Percentiles rank a stretch among this genome's conserved stretches.
phyloP scores from a whole-genome alignment of 78 protist genomes.

The Dictyostelium intermedium region DNA sequence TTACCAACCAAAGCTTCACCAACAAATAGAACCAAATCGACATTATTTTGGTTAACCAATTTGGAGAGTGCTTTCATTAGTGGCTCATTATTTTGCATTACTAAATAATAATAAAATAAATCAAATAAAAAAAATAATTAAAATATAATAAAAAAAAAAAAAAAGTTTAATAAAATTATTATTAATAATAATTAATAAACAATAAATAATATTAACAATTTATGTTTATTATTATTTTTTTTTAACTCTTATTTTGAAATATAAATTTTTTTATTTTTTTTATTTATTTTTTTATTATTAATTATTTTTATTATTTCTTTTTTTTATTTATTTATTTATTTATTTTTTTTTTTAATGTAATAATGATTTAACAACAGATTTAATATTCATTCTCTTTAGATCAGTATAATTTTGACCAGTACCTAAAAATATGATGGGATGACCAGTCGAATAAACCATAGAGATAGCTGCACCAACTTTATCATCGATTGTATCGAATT shows the following conservation, averaged over 20 bases:
- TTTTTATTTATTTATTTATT: neutral
- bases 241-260: too few relatives aligned
- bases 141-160: too few relatives aligned
- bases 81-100: conserved; percentile 99
- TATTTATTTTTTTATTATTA: neutral
- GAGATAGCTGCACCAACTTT: conserved; percentile 99
- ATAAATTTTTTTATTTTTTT: too few relatives aligned
- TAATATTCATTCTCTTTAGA: conserved; percentile 87
- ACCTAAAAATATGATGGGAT: conserved; percentile 99
- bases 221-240: too few relatives aligned
- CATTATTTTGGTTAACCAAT: conserved; percentile 90
- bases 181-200: too few relatives aligned
- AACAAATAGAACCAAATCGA: conserved; percentile 98
- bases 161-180: too few relatives aligned
- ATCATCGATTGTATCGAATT: conserved; percentile 99
- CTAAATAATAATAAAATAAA: too few relatives aligned
- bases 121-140: too few relatives aligned
- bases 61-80: conserved; percentile 97
- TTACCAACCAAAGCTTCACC: conserved; percentile 99
- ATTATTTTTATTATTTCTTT: too few relatives aligned
- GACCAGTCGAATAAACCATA: conserved; percentile 96
- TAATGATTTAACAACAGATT: conserved; percentile 89
- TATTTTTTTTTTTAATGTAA: conserved; percentile 46
- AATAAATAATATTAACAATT: too few relatives aligned
- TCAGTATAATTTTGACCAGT: conserved; percentile 97